These are phyloP conservation scores for Sporothrix pallida DNA, from an alignment of 2,329 filamentous ascomycete genomes.

Conservation along the genomic window DNA sequence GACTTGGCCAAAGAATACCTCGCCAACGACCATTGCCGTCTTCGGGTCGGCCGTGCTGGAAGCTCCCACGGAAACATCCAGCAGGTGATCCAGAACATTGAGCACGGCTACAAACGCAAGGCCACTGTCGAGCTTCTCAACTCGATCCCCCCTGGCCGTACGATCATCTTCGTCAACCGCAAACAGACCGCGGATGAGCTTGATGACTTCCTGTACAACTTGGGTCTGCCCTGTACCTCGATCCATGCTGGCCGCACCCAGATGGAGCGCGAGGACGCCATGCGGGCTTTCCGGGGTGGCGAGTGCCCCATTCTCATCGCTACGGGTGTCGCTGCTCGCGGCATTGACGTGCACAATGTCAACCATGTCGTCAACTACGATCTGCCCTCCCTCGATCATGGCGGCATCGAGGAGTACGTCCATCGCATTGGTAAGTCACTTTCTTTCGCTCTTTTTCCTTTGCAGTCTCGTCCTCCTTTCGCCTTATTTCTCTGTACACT, in stretches of 20 bases:
- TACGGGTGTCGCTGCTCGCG: conserved; percentile 85
- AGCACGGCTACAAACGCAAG: conserved; percentile 69
- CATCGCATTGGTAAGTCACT: conserved; percentile 81
- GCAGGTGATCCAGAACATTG: conserved; percentile 74
- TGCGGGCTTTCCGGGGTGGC: conserved; percentile 82
- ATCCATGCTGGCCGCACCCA: conserved; percentile 90
- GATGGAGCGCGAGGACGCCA: conserved; percentile 86
- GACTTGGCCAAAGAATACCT: conserved; percentile 79
- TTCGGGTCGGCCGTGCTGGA: conserved; percentile 86
- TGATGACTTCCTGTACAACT: conserved; percentile 86
- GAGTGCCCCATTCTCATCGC: conserved; percentile 80
- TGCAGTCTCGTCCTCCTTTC: not conserved
- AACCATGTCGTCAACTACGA: conserved; percentile 95
- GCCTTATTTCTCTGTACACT: not conserved
- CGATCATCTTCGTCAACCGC: conserved; percentile 87
- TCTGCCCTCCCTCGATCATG: conserved; percentile 72
- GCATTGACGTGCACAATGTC: conserved; percentile 85
- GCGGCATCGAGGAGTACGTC: conserved; percentile 91
- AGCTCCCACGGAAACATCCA: conserved; percentile 82
- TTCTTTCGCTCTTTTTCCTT: too few relatives aligned
- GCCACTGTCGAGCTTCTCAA: conserved; percentile 75
- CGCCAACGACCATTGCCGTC: conserved; percentile 72
- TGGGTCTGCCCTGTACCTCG: conserved; percentile 78
- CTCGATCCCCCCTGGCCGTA: conserved; percentile 73
- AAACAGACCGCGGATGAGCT: conserved; percentile 79